Base-by-base conservation (phyloP, 179 eudicot genomes). In the Silene vulgaris region DNA sequence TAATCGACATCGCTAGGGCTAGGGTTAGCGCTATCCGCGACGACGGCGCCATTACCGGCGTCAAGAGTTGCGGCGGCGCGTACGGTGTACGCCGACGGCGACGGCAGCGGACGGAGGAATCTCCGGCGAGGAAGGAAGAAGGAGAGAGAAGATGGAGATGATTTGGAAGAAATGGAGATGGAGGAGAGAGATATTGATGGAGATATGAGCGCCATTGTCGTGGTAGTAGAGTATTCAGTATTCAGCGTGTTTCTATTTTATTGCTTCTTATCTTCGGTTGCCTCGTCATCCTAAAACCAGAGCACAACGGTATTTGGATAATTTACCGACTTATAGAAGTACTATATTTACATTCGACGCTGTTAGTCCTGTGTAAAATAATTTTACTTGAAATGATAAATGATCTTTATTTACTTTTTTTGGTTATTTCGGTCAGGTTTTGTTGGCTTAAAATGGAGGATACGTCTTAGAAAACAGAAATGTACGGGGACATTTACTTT, bases 21-120 rank as follows among this genome's bases (percentile, higher is more conserved):
- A 32, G 30, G 80, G 6, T 77, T 69, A 57, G 81, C 72, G 63
- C 69, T 70, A 32, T 37, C 82, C 5, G 37, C 83, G 14, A 80
- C 75, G 21, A 77, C 66, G 32, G 94, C 86, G 17, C 98, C 98
- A 82, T 94, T 94, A 59, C 81, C 78, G 71, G 96, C 83, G n/a
- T 86, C 89, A 5, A 90, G 82, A 43, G 91, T 84, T 2, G 88
- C 88, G 11, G 97, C 75, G 62, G 93, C 97, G 28, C 81, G 87
- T 62, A 91, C 61, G 14, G 5, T 68, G 67, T 61, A 68, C n/a
- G 57, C 30, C 76, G 76, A 9, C 62, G 69, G 13, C 72, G 76
- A 16, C 68, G 69, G 23, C 74, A 77, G 48, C 20, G 77, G 69
- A 14, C 79, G 84, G 64, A 19, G 74, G 65, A 81, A 8, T 20